Percentiles rank a stretch among this genome's conserved stretches.
Conservation (phyloP, 306 rosid species). For the Mimosa bimucronata region DNA sequence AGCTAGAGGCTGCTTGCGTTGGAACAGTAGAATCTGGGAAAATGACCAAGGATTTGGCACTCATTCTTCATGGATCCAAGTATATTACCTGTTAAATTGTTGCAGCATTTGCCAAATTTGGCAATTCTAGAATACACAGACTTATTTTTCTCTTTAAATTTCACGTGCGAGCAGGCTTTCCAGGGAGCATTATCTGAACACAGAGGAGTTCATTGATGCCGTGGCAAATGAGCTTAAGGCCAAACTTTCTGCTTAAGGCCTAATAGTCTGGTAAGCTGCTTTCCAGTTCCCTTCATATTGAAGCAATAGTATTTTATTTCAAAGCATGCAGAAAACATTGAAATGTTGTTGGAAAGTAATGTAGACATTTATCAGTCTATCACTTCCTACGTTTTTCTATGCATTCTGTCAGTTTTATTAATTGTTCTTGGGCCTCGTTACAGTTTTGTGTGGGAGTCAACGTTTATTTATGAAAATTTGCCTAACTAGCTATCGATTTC, state of each 20-base stretch:
- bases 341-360: background rate
- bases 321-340: background rate
- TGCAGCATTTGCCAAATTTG: constrained; percentile 3
- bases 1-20: constrained; percentile 87
- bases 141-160: constrained; percentile 6
- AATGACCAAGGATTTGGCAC: constrained; percentile 99
- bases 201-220: constrained; percentile 91
- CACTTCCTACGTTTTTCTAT: background rate
- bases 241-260: constrained; percentile 53
- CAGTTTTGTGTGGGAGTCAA: background rate
- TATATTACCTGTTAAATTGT: constrained; percentile 39
- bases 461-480: background rate
- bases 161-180: constrained; percentile 59
- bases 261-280: constrained; percentile 32
- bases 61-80: constrained; percentile 87
- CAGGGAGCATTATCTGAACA: constrained; percentile 82
- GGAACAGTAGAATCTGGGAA: constrained; percentile 87
- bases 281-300: constrained; percentile 11
- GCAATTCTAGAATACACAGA: constrained; percentile 10
- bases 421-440: background rate
- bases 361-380: background rate
- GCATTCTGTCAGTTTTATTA: background rate
- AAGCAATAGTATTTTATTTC: constrained; percentile 4
- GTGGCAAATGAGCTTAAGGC: constrained; percentile 76
- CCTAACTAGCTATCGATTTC: background rate